Base-by-base conservation (phyloP, 306 rosid species). In the Bauhinia variegata region DNA sequence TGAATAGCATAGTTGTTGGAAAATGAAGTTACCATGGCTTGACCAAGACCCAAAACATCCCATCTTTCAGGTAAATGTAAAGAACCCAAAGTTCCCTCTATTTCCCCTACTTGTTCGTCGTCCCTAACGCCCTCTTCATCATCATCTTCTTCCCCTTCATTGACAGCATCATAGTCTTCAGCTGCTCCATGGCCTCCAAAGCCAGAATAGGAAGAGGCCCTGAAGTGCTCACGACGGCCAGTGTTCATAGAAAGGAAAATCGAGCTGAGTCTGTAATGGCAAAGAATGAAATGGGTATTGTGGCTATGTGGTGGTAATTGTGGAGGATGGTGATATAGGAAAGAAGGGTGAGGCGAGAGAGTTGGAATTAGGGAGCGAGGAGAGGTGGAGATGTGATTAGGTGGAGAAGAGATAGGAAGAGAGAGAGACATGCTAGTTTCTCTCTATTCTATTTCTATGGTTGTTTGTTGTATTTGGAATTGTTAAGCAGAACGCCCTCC, bases 41-140 rank as follows among this genome's bases (percentile, higher is more conserved):
- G 98, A 55, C 98, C 98, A 49, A 93, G 98, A 23, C 98, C 98
- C 75, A 93, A 65, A 1, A 93, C 97, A 65, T 93, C 97, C 96
- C 93, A 92, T 74, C 86, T 84, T 18, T 89, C 95, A 36, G 96
- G 92, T 53, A 80, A 63, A 57, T 38, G 66, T 38, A 78, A 63
- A 15, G 90, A 67, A 2, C 73, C 73, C 77, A 59, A 18, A 30
- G 63, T 46, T 4, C 14, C 80, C 33, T 81, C 78, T 39, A 49
- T 46, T 44, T 74, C 77, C 0, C 61, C 72, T 11, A 16, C 67
- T 30, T 19, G 72, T n/a, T 70, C 84, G 1, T 71, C 81, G 6
- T 50, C 83, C 8, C 8, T 36, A 11, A 15, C 63, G 54, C 36
- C 80, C 69, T 61, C 70, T 2, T 58, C 55, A 5, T 60, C 78